A percentile compares a stretch with the other conserved stretches of the same genome.
Conservation (phyloP, 192 early-diverging fungal species). For the Lobosporangium transversale region DNA sequence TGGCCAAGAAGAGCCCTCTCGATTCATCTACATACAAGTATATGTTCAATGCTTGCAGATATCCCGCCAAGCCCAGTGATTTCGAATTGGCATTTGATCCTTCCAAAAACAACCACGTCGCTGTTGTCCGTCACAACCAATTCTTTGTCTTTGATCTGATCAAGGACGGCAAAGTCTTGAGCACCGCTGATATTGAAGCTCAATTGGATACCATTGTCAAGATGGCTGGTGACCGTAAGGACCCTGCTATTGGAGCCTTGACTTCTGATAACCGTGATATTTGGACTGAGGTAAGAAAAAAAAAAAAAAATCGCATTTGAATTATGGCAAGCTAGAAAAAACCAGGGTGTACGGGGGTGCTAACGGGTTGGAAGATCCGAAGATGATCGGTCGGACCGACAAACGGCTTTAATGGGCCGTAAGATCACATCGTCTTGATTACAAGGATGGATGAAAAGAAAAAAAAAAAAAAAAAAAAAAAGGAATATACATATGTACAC, state of each 20-base stretch:
- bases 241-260: constrained; percentile 83
- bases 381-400: constrained; percentile 4
- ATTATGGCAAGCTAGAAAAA: too few species aligned
- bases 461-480: constrained; percentile 9
- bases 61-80: constrained; percentile 89
- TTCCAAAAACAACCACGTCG: constrained; percentile 80
- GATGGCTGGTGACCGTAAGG: constrained; percentile 72
- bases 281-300: constrained; percentile 80
- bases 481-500: too few species aligned
- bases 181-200: constrained; percentile 83
- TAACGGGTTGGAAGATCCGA: not conserved
- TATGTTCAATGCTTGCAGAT: constrained; percentile 97
- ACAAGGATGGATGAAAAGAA: too few species aligned
- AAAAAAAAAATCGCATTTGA: not conserved
- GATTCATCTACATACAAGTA: constrained; percentile 94
- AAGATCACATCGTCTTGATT: too few species aligned
- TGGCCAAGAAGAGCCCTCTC: constrained; percentile 77
- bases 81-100: constrained; percentile 79
- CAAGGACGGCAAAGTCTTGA: constrained; percentile 82
- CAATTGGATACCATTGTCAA: constrained; percentile 53
- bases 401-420: too few species aligned
- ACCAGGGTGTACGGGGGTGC: not conserved
- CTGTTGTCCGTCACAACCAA: constrained; percentile 91
- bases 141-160: constrained; percentile 84
- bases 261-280: constrained; percentile 94